A percentile compares a stretch with the other conserved stretches of the same genome.
Evolutionary conservation across 169 alveolate genomes (phyloP).

Genomic region (Eimeria maxima): DNA sequence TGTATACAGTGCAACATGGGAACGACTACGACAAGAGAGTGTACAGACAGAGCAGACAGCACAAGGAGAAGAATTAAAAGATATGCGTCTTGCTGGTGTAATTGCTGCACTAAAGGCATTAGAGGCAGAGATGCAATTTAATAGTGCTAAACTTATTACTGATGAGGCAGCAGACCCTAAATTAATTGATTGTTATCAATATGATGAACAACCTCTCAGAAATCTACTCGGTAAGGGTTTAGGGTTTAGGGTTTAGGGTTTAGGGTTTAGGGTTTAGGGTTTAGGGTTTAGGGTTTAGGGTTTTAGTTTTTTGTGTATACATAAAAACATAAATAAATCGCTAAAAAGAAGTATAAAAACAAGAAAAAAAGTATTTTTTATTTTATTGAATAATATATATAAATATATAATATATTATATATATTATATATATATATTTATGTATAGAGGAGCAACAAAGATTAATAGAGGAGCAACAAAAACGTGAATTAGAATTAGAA

Average conservation of each 20-base stretch:
- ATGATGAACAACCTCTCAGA: constrained; percentile 6
- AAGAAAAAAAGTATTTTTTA: too few species aligned
- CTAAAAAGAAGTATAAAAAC: too few species aligned
- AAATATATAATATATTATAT: too few species aligned
- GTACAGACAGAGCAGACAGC: background rate
- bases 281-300: constrained; percentile 40
- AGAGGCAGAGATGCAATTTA: background rate
- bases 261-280: background rate
- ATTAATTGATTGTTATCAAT: constrained; percentile 26
- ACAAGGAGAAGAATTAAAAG: background rate
- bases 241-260: constrained; percentile 21
- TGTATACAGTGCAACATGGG: constrained; percentile 2
- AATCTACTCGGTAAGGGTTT: background rate
- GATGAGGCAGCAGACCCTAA: background rate
- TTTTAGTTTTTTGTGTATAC: background rate
- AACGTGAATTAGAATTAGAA: background rate
- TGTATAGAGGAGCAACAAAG: constrained; percentile 38
- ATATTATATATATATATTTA: too few species aligned
- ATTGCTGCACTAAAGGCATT: background rate
- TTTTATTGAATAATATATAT: too few species aligned
- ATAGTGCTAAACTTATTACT: background rate
- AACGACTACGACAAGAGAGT: constrained; percentile 6
- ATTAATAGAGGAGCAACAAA: constrained; percentile 46
- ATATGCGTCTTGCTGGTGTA: background rate
- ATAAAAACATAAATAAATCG: too few species aligned